phyloP scores from a whole-genome alignment of 257 asterid species.

The Primulina eburnea region DNA sequence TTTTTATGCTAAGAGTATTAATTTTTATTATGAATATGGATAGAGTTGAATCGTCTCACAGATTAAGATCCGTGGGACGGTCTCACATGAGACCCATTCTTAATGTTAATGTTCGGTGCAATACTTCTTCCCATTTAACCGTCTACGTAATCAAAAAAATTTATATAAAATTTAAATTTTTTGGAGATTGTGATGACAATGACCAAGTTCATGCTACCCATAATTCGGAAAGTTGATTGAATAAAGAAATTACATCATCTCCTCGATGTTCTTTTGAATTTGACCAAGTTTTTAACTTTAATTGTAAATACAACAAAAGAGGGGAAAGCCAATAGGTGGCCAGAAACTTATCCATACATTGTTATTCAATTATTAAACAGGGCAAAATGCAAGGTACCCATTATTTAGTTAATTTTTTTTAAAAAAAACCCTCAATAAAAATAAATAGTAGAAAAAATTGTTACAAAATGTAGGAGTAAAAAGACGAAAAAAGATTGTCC shows the following conservation, averaged over 20 bases:
- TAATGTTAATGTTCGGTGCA: no score
- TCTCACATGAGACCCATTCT: no score
- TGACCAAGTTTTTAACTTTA: not conserved
- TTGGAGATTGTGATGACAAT: not conserved
- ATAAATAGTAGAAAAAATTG: conserved; percentile 11
- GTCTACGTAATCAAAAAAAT: no score
- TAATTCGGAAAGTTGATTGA: not conserved
- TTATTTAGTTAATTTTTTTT: not conserved
- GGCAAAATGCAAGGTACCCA: conserved; percentile 18
- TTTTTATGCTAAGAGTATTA: no score
- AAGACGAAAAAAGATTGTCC: conserved; percentile 35
- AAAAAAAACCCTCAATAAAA: not conserved
- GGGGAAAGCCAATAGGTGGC: not conserved
- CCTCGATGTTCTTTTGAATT: not conserved
- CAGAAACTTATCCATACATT: not conserved
- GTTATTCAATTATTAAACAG: not conserved
- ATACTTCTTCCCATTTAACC: no score
- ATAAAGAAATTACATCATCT: not conserved
- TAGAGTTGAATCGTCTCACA: no score
- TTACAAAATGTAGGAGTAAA: conserved; percentile 11
- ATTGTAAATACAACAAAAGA: no score
- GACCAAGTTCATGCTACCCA: not conserved
- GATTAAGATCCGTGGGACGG: no score
- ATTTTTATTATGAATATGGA: no score
- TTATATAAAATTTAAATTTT: no score